These are phyloP conservation scores for Orbilia javanica DNA, from an alignment of 2,329 filamentous ascomycete genomes.

Conservation along the genomic window DNA sequence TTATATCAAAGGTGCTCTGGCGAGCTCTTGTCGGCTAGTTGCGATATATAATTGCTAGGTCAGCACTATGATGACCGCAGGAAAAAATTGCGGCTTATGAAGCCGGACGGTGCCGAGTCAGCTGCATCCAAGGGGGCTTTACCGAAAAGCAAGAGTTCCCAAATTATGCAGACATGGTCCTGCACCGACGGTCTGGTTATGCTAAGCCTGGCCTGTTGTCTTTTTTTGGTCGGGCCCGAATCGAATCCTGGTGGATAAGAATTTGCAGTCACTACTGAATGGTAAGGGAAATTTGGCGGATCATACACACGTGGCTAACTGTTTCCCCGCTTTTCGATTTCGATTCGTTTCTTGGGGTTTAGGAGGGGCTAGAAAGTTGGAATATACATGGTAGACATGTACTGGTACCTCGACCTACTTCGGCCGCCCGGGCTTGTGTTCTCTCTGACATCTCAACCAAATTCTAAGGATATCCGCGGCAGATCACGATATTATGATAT, in stretches of 20 bases:
- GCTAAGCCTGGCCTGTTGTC: constrained; percentile 51
- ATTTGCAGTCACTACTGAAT: constrained; percentile 23
- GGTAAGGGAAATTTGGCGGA: constrained; percentile 22
- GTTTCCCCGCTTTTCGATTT: constrained; percentile 56
- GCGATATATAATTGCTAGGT: constrained; percentile 40
- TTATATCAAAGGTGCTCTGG: constrained; percentile 32
- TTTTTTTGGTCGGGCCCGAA: constrained; percentile 37
- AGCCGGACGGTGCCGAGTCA: constrained; percentile 54
- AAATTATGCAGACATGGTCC: constrained; percentile 53
- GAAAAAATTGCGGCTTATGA: constrained; percentile 44
- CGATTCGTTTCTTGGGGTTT: constrained; percentile 27
- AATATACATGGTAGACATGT: constrained; percentile 25
- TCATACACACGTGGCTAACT: constrained; percentile 51
- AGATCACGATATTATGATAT: constrained; percentile 14
- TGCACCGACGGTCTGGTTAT: constrained; percentile 58
- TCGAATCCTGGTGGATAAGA: constrained; percentile 25
- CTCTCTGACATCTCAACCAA: background rate
- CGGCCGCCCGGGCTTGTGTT: background rate
- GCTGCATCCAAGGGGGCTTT: constrained; percentile 53
- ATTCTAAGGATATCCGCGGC: constrained; percentile 45
- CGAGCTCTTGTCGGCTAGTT: constrained; percentile 49
- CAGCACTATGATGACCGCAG: constrained; percentile 54
- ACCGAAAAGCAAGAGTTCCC: constrained; percentile 48
- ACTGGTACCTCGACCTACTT: constrained; percentile 53
- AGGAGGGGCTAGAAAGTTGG: constrained; percentile 12